phyloP scores from a whole-genome alignment of 495 filamentous ascomycete species.

The Aspergillus avenaceus region DNA sequence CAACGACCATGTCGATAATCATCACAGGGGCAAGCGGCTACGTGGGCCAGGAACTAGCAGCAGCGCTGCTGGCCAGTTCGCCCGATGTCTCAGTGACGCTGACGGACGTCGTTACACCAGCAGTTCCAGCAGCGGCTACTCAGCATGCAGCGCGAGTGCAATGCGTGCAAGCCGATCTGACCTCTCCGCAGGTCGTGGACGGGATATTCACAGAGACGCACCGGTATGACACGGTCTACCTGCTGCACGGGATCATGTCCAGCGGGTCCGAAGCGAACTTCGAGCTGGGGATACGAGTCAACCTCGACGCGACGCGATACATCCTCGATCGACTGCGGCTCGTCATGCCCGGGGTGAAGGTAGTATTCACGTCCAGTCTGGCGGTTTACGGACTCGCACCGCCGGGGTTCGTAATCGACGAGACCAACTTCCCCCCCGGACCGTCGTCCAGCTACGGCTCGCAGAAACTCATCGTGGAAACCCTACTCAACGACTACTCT shows the following conservation, averaged over 20 bases:
- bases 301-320: conserved; percentile 64
- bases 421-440: conserved; percentile 56
- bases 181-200: conserved; percentile 52
- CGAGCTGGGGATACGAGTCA: conserved; percentile 67
- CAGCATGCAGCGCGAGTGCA: conserved; percentile 41
- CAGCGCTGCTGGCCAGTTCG: conserved; percentile 52
- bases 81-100: conserved; percentile 55
- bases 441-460: conserved; percentile 72
- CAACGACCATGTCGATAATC: conserved; percentile 54
- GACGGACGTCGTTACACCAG: conserved; percentile 59
- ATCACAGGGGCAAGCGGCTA: conserved; percentile 72
- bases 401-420: conserved; percentile 44
- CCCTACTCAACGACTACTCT: conserved; percentile 70
- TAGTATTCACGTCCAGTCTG: conserved; percentile 55
- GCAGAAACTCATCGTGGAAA: conserved; percentile 75
- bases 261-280: conserved; percentile 71
- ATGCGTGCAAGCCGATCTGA: conserved; percentile 61
- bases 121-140: conserved; percentile 43
- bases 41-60: conserved; percentile 63
- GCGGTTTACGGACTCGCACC: conserved; percentile 59
- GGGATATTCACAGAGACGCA: conserved; percentile 39
- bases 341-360: conserved; percentile 55
- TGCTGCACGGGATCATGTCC: conserved; percentile 87
- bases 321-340: conserved; percentile 59
- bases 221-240: conserved; percentile 60